A percentile compares a stretch with the other conserved stretches of the same genome.
These are phyloP conservation scores for Phyllosticta ampelicida DNA, from an alignment of 2,329 filamentous ascomycete species.

Conservation along the genomic window DNA sequence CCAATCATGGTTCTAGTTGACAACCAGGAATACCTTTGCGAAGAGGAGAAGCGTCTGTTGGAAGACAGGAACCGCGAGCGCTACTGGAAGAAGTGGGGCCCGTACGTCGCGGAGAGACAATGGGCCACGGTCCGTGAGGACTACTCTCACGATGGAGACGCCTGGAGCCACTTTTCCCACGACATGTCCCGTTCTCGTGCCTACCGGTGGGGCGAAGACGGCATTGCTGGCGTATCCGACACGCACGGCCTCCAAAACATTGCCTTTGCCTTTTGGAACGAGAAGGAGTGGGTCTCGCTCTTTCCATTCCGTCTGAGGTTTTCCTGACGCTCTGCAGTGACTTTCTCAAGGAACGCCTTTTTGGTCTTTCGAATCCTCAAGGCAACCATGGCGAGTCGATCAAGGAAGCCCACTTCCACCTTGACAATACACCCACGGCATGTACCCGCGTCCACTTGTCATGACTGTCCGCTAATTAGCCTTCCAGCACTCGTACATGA, in stretches of 20 bases:
- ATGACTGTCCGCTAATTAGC: slow-evolving; percentile 15
- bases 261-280: slow-evolving; percentile 96
- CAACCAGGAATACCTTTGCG: slow-evolving; percentile 73
- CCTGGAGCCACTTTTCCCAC: slow-evolving; percentile 94
- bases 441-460: slow-evolving; percentile 12
- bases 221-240: slow-evolving; percentile 91
- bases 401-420: slow-evolving; percentile 92
- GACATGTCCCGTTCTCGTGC: slow-evolving; percentile 80
- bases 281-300: slow-evolving; percentile 61
- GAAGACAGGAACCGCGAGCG: slow-evolving; percentile 72
- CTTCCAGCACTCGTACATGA: slow-evolving; percentile 90
- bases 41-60: slow-evolving; percentile 82
- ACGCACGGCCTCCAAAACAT: slow-evolving; percentile 87
- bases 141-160: slow-evolving; percentile 81
- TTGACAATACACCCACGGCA: slow-evolving; percentile 80
- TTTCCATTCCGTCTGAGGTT: not conserved
- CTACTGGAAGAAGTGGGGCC: slow-evolving; percentile 99
- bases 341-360: slow-evolving; percentile 88
- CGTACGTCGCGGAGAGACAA: slow-evolving; percentile 86
- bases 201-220: slow-evolving; percentile 94
- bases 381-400: slow-evolving; percentile 95
- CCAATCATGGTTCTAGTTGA: slow-evolving; percentile 75
- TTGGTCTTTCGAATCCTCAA: slow-evolving; percentile 90
- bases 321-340: slow-evolving; percentile 49
- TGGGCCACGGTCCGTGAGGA: slow-evolving; percentile 90